Evolutionary conservation across 345 rosid genomes (phyloP).

Genomic region (Hevea brasiliensis): DNA sequence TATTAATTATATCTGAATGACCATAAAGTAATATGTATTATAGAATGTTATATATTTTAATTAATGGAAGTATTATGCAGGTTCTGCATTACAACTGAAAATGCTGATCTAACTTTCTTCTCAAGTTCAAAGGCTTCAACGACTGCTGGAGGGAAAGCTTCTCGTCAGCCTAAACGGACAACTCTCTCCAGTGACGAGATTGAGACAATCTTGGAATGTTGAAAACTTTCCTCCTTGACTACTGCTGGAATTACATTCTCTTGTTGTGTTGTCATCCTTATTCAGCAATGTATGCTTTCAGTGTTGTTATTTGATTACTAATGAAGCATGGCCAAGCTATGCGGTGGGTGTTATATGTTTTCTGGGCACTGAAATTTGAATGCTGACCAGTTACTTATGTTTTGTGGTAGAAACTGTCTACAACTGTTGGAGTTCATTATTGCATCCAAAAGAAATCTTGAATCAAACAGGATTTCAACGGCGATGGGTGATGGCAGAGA

Average conservation of each 20-base stretch:
- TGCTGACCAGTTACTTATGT: not conserved
- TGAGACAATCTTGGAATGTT: conserved; percentile 73
- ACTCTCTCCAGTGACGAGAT: conserved; percentile 82
- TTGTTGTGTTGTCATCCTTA: not conserved
- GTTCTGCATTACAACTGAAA: conserved; percentile 20
- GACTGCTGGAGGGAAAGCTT: conserved; percentile 76
- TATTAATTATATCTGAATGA: too few species aligned
- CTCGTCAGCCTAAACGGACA: conserved; percentile 79
- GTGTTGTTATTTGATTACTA: not conserved
- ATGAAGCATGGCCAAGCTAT: not conserved
- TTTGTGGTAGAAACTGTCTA: too few species aligned
- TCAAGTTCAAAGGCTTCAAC: conserved; percentile 45
- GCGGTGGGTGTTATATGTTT: not conserved
- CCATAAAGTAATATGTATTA: too few species aligned
- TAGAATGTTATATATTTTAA: too few species aligned
- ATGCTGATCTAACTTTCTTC: conserved; percentile 52
- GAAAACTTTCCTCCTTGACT: not conserved
- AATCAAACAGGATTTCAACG: too few species aligned
- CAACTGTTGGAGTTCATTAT: too few species aligned
- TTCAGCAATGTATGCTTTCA: not conserved
- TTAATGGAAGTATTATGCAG: too few species aligned
- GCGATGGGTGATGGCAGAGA: too few species aligned
- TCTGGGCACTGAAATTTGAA: not conserved
- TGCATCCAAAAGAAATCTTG: too few species aligned
- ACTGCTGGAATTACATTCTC: not conserved